Conservation (phyloP, 768 basidiomycete species). For the Collybia nuda region DNA sequence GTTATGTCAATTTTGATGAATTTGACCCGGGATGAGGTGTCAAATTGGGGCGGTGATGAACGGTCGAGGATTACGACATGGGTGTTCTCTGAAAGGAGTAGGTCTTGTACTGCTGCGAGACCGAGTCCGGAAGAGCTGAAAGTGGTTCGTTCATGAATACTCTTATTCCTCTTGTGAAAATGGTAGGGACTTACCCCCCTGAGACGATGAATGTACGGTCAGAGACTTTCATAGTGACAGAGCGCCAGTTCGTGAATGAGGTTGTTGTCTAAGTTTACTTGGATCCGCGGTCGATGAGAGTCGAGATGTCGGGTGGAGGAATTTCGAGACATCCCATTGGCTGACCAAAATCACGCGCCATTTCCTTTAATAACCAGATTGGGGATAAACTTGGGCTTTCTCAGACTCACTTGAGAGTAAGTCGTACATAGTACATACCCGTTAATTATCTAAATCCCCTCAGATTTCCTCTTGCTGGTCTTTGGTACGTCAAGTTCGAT, state of each 20-base stretch:
- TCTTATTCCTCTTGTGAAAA: not conserved
- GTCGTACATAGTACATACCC: no score
- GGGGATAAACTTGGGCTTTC: no score
- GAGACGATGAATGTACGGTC: slow-evolving; percentile 57
- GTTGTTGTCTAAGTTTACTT: no score
- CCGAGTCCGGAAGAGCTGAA: slow-evolving; percentile 57
- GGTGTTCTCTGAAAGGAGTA: slow-evolving; percentile 38
- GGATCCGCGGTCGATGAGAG: no score
- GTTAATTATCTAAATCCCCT: no score
- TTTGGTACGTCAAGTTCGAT: no score
- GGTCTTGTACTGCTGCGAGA: slow-evolving; percentile 46
- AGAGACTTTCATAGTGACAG: slow-evolving; percentile 41
- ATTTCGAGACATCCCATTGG: no score
- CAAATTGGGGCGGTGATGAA: slow-evolving; percentile 29
- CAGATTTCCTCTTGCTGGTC: no score
- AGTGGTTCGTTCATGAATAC: not conserved
- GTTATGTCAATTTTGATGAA: slow-evolving; percentile 43
- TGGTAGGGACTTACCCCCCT: slow-evolving; percentile 43
- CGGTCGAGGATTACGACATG: slow-evolving; percentile 53
- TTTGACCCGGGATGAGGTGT: slow-evolving; percentile 24
- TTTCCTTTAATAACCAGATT: no score
- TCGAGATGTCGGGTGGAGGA: no score
- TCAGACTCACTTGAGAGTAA: no score
- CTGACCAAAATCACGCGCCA: no score
- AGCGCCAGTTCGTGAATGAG: not conserved